Percentiles rank a stretch among this genome's conserved stretches.
phyloP scores from a whole-genome alignment of 176 grass and related monocot genomes.

The Oryza rufipogon region DNA sequence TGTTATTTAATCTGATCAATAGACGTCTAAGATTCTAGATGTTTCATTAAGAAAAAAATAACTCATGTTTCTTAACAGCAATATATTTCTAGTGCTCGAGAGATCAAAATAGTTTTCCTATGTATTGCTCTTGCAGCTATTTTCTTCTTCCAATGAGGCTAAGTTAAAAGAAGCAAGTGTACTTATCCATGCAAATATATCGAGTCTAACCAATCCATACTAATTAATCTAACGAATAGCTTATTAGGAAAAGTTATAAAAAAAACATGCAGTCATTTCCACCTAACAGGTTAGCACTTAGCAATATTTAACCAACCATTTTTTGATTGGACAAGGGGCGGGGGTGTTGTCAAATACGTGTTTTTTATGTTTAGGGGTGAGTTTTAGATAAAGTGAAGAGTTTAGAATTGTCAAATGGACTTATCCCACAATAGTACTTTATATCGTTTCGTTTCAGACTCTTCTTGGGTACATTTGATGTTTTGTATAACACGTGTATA shows the following conservation, averaged over 20 bases:
- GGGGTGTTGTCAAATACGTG: no score
- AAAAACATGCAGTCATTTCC: neutral
- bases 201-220: no score
- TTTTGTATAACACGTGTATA: neutral
- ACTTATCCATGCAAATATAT: neutral
- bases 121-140: no score
- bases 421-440: no score
- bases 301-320: no score
- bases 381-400: no score
- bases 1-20: neutral
- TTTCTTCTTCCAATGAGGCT: no score
- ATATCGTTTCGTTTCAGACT: neutral
- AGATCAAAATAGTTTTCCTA: neutral
- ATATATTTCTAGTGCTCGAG: neutral
- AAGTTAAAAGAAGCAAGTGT: neutral
- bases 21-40: neutral
- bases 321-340: no score
- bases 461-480: neutral
- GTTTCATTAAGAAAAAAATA: neutral
- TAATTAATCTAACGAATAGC: neutral
- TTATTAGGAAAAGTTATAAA: neutral
- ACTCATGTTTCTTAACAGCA: neutral
- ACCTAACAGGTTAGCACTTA: neutral
- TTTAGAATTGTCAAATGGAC: no score
- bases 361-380: no score